A percentile compares a stretch with the other conserved stretches of the same genome.
phyloP scores from a whole-genome alignment of 2,329 filamentous ascomycete species.

The Monosporascus sp. region DNA sequence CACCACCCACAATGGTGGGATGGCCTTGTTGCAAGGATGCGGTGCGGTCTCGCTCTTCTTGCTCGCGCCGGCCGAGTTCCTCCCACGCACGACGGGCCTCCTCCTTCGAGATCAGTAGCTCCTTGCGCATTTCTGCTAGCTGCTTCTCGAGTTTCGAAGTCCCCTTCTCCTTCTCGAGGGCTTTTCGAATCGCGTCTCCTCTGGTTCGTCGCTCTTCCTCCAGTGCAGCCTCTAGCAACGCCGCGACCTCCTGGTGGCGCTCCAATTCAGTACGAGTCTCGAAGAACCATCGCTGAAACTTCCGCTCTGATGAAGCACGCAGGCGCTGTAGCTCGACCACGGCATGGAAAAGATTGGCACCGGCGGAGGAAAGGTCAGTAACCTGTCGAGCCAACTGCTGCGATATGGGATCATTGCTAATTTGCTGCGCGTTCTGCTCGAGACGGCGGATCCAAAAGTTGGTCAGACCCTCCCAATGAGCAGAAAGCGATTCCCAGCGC shows the following conservation, averaged over 20 bases:
- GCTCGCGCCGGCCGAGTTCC: constrained; percentile 86
- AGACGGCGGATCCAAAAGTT: constrained; percentile 95
- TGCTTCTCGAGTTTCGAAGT: constrained; percentile 68
- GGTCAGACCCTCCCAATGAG: constrained; percentile 95
- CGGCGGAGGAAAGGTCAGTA: constrained; percentile 92
- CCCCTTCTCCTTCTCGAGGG: constrained; percentile 62
- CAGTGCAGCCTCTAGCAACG: constrained; percentile 70
- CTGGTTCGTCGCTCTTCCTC: constrained; percentile 67
- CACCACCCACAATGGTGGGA: constrained; percentile 83
- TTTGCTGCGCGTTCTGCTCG: constrained; percentile 82
- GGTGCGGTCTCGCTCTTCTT: constrained; percentile 85
- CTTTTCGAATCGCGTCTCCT: constrained; percentile 60
- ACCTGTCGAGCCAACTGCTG: constrained; percentile 90
- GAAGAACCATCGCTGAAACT: constrained; percentile 98
- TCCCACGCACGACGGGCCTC: constrained; percentile 96
- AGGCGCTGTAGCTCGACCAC: constrained; percentile 93
- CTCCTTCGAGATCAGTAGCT: constrained; percentile 90
- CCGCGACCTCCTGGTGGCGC: constrained; percentile 74
- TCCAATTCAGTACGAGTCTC: constrained; percentile 88
- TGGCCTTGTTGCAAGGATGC: constrained; percentile 80
- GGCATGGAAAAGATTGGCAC: constrained; percentile 94
- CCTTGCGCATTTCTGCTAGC: constrained; percentile 85
- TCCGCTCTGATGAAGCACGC: constrained; percentile 89
- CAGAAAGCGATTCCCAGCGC: constrained; percentile 92
- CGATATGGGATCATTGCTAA: constrained; percentile 75